phyloP scores from a whole-genome alignment of 2,329 filamentous ascomycete species.

The Diaporthe sp. region DNA sequence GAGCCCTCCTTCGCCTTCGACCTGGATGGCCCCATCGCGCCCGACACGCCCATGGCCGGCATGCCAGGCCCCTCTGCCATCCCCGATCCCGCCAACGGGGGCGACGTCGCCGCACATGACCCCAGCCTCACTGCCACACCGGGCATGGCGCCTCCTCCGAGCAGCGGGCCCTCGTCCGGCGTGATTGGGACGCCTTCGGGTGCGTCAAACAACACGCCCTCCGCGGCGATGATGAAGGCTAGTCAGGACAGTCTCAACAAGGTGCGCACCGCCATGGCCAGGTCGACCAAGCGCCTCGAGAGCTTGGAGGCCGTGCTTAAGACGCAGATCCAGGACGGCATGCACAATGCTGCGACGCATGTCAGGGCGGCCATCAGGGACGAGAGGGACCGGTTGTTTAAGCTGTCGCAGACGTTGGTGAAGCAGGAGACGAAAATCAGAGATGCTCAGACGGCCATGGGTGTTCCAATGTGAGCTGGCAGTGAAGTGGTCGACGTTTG shows the following conservation, averaged over 20 bases:
- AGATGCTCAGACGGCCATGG: slow-evolving; percentile 29
- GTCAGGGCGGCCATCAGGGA: slow-evolving; percentile 36
- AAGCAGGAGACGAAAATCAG: slow-evolving; percentile 35
- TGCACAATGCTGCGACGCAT: slow-evolving; percentile 38
- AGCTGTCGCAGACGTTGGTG: slow-evolving; percentile 37
- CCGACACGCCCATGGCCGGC: slow-evolving; percentile 27
- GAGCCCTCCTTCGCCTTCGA: slow-evolving; percentile 36
- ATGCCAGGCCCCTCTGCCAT: slow-evolving; percentile 13
- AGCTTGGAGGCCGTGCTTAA: slow-evolving; percentile 37
- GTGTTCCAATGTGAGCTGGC: slow-evolving; percentile 20
- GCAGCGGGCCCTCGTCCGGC: not conserved
- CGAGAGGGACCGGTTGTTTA: slow-evolving; percentile 35
- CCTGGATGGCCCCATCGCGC: slow-evolving; percentile 34
- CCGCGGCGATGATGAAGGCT: slow-evolving; percentile 29
- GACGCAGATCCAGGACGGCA: slow-evolving; percentile 38
- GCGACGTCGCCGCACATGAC: slow-evolving; percentile 8
- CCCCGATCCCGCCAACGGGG: slow-evolving; percentile 3
- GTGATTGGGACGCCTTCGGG: slow-evolving; percentile 3
- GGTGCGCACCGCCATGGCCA: slow-evolving; percentile 36
- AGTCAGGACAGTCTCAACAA: slow-evolving; percentile 37
- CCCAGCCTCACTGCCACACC: slow-evolving; percentile 19
- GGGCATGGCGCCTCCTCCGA: slow-evolving; percentile 16
- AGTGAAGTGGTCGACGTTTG: not conserved
- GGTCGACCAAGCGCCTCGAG: slow-evolving; percentile 36
- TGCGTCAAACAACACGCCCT: not conserved